Percentiles rank a stretch among this genome's conserved stretches.
Evolutionary conservation across 192 early-diverging fungal genomes (phyloP).

Genomic region (Linnemannia elongata): DNA sequence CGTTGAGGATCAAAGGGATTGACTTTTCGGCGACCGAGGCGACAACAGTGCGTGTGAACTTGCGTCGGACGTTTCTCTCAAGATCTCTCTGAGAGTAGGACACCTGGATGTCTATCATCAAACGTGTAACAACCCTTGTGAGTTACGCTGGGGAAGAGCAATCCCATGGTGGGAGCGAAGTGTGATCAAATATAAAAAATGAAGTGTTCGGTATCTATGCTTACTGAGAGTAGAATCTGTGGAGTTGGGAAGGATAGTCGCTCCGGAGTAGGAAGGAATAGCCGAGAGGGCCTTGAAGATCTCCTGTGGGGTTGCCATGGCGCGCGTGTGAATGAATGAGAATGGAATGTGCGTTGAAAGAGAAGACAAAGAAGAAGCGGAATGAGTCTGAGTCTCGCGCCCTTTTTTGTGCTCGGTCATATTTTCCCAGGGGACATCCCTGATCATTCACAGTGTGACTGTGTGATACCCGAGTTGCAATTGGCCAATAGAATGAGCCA

Average conservation of each 20-base stretch:
- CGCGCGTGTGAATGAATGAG: background rate
- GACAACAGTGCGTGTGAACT: slow-evolving; percentile 52
- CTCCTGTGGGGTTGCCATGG: slow-evolving; percentile 50
- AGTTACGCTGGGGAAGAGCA: background rate
- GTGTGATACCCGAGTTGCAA: background rate
- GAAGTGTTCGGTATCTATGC: background rate
- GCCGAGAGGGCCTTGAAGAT: slow-evolving; percentile 50
- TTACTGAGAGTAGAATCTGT: slow-evolving; percentile 42
- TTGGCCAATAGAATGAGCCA: background rate
- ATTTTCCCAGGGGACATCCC: background rate
- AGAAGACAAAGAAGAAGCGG: background rate
- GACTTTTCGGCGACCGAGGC: slow-evolving; percentile 47
- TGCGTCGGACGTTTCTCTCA: slow-evolving; percentile 63
- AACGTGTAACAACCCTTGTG: background rate
- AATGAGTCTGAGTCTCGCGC: background rate
- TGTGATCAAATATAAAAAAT: background rate
- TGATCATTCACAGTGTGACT: too few species aligned
- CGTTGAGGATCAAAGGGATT: slow-evolving; percentile 42
- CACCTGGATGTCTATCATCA: slow-evolving; percentile 43
- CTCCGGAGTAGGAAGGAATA: slow-evolving; percentile 54
- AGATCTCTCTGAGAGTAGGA: slow-evolving; percentile 66
- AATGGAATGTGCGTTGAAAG: background rate
- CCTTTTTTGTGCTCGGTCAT: background rate
- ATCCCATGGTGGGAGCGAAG: background rate
- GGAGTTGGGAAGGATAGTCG: slow-evolving; percentile 35